Evolutionary conservation across 2,329 filamentous ascomycete species (phyloP), one percentile per base, ranked within the genome.

Genomic region (Magnaporthiopsis poae): DNA sequence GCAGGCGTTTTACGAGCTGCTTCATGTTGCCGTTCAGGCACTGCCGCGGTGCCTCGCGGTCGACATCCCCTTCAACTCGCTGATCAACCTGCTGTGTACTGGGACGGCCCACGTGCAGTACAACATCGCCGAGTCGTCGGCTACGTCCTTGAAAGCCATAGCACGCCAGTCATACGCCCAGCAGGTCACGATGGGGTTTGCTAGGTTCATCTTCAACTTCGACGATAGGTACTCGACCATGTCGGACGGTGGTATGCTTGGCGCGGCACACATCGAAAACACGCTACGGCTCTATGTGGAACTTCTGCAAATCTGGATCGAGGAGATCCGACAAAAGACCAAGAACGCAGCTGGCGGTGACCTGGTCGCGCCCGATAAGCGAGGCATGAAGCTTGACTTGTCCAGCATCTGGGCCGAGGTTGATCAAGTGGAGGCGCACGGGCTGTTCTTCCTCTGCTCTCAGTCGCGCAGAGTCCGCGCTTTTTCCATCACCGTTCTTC

Each of bases 201-300:
- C 95, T 56, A 85, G 93, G 33, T 99, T 98, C 77, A 99, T 99
- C 65, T 99, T 99, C 80, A 96, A 95, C 71, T 99, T 98, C 75
- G 96, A 99, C 75, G 93, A 96, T 71, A 88, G 93, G 31, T 99
- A 99, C 76, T 92, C 94, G 0, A 98, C 95, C 39, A 97, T 98
- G 88, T 96, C 93, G 12, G 95, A 99, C 73, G 95, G 96, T 39
- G 95, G 95, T 2, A 95, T 99, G 88, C 86, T 99, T 31, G 95
- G 94, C 0, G 88, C 91, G 46, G 91, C 89, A 5, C 95, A 99
- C 73, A 97, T 99, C 67, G 95, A 99, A 75, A 96, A 89, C 71
- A 99, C 95, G 0, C 78, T 99, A 27, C 89, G 90, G 69, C 82
- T 99, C 13, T 99, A 99, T 73, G 91, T 98, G 35, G 93, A 99